Base-by-base conservation (phyloP, 1,284 basidiomycete species). In the Leccinum glutinopallens region DNA sequence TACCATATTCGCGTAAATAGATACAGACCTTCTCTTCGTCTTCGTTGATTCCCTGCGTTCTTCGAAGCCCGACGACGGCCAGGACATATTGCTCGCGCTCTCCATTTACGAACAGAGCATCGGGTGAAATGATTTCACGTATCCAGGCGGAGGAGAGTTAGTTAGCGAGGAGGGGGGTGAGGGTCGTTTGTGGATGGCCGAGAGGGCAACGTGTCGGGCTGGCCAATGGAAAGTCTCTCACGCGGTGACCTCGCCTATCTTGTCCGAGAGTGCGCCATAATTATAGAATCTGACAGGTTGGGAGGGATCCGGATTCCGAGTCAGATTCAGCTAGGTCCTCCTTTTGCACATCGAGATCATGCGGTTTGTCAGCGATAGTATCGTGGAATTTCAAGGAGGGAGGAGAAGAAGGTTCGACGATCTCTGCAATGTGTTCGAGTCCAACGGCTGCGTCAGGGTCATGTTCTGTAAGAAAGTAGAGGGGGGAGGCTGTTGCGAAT, bases 171-270 rank as follows among this genome's bases (percentile, higher is more conserved):
- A 6, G 66, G 60, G 1, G 35, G 17, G 6, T 58, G 29, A 9
- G 62, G 41, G 19, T 74, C 72, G 22, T 68, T 69, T 19, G 51
- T 10, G 37, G 67, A 69, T 15, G 72, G 61, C 22, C 73, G 67
- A 39, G 66, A 67, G 63, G 75, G 72, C 51, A 76, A 51, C 0
- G 75, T 78, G 10, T 72, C 74, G 22, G 61, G 59, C 15, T 67
- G 64, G 71, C 63, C 2, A 68, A 53, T 2, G 71, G 67, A n/a
- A 67, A 17, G 39, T 67, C 65, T 63, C 66, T 67, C 92, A 94
- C 5, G 87, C 86, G 69, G 90, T 91, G 0, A 93, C 91, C 77
- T 97, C 94, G 32, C 95, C 95, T 66, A 97, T 92, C 79, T 94
- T 96, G 77, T 95, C 88, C 0, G 92, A 92, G 5, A 93, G 83